Evolutionary conservation across 2,329 filamentous ascomycete genomes (phyloP), one percentile per base, ranked within the genome.

Genomic region (Lasiodiplodia theobromae): DNA sequence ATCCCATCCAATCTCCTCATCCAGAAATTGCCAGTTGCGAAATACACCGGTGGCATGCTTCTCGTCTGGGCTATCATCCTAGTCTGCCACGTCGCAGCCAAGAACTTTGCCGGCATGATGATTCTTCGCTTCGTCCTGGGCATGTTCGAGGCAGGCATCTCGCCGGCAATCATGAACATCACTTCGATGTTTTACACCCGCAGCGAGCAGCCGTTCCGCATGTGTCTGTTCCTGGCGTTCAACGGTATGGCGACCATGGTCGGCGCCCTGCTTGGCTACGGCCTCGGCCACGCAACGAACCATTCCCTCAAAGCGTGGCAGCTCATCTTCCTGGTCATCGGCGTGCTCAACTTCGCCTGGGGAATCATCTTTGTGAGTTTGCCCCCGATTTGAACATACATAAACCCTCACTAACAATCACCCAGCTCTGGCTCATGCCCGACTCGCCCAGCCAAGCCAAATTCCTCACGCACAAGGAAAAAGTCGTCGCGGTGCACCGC

Each of bases 1-100:
- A 71, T 80, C 0, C 80, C 80, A 0, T 77, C 79, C 44, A 81
- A 80, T 67, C 75, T 80, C 31, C 70, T 81, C 2, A 79, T 81
- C 34, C 78, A 80, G 51, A 73, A 76, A 0, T 71, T 79, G 0
- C 77, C 78, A 0, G 77, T 79, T 0, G 74, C 77, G 0, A 79
- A 78, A 67, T 80, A 79, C 68, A 80, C 77, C 0, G 78, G 78
- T 1, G 69, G 58, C 21, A 80, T 79, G 75, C 79, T 80, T 8
- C 71, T 81, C 18, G 65, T 80, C 49, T 86, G 84, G 84, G 78
- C 78, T 1, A 79, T 81, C 11, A 77, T 86, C 6, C 73, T 86
- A 2, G 79, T 82, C 0, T 76, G 85, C 62, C 77, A 79, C 66
- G 77, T 78, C 18, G 77, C 76, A 0, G 77, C 77, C 4, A 78